Base-by-base conservation (phyloP, 805 yeast genomes). In the Lipomyces yamadae region DNA sequence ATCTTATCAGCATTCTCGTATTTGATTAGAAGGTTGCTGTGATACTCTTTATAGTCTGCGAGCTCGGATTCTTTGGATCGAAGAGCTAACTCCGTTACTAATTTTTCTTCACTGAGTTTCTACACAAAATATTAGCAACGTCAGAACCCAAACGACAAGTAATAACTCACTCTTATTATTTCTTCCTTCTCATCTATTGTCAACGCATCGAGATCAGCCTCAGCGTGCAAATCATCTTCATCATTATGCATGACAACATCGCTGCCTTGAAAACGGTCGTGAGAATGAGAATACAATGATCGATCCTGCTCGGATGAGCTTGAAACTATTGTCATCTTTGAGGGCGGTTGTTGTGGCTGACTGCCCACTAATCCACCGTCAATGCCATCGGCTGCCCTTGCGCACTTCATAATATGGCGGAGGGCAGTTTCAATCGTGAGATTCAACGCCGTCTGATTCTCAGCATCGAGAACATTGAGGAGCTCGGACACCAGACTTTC, bases 401-500 rank as follows among this genome's bases (percentile, higher is more conserved):
- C 60, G 6, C 35, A 57, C 10, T 62, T 61, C 35, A 67, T 53
- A 10, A 61, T 53, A 45, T 57, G 61, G 39, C 24, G 30, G 10
- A 65, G 58, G 15, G 65, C 48, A 5, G 42, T 52, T 37, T 59
- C 63, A 54, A 65, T 59, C 10, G 45, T 45, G 6, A 67, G 24
- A 33, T 54, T 13, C 18, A 62, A 56, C 2, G 68, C 58, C 34
- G 55, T 52, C 33, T 61, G 55, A 6, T 54, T 58, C 30, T 67
- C 70, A 10, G 70, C 50, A 15, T 65, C 70, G 29, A 63, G 60
- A 11, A 48, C 63, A n/a, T 62, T 62, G 34, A 67, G 58, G 6
- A 67, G 42, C 39, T 63, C 62, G 2, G 68, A 62, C 29, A 60
- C 55, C 50, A 67, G 53, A 18, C 61, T 60, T 15, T 53, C 60